These are phyloP conservation scores for Alternaria novae-zelandiae DNA, from an alignment of 2,329 filamentous ascomycete genomes.

Conservation along the genomic window DNA sequence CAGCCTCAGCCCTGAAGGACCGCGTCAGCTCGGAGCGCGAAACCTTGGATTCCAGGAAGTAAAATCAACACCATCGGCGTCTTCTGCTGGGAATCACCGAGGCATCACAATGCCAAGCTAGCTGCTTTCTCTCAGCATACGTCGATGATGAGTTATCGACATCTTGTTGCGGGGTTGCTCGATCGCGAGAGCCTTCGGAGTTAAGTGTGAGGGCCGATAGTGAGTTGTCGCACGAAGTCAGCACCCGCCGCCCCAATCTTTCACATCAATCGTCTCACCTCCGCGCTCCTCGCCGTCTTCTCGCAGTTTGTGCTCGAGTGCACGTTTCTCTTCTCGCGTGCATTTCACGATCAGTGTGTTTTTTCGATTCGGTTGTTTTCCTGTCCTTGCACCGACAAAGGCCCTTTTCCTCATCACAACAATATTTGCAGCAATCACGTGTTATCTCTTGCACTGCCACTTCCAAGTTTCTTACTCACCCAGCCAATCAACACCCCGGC, in stretches of 20 bases:
- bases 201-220: background rate
- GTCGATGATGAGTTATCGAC: background rate
- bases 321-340: background rate
- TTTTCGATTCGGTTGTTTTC: background rate
- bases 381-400: background rate
- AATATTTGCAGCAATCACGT: background rate
- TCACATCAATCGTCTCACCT: background rate
- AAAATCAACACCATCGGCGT: constrained; percentile 3
- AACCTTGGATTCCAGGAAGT: background rate
- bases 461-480: background rate
- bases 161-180: background rate
- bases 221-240: background rate
- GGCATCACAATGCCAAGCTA: background rate
- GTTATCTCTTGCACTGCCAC: constrained; percentile 1
- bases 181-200: background rate
- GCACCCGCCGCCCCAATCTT: background rate
- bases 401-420: background rate
- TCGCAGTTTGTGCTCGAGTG: background rate
- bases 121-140: background rate
- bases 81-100: background rate
- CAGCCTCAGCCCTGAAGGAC: background rate
- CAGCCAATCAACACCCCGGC: background rate
- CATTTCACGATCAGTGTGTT: background rate
- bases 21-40: background rate
- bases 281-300: background rate